Base-by-base conservation (phyloP, 2,329 filamentous ascomycete genomes). In the Exutisphaerella laricina region DNA sequence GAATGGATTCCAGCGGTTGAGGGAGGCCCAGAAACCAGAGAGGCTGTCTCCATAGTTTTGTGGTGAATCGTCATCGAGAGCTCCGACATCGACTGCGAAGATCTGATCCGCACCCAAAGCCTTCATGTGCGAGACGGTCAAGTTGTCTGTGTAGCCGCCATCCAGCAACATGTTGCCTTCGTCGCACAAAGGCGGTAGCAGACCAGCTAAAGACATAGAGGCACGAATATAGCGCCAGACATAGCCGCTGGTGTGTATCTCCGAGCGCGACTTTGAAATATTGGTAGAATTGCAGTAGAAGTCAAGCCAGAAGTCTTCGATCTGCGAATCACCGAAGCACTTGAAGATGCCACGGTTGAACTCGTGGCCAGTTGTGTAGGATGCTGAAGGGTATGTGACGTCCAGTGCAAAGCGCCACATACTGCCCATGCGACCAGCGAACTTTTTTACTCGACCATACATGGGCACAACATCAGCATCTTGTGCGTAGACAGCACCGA, bases 241-340 rank as follows among this genome's bases (percentile, higher is more conserved):
- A 59, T 98, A 98, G 10, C 92, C 92, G 48, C 85, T 92, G 0
- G 88, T 96, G 66, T 98, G 92, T 53, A 94, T 89, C 63, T 98
- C 92, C 3, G 80, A 80, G 14, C 90, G 79, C 48, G 85, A 92
- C 65, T 94, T 94, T 70, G 85, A 94, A 67, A 98, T 97, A 65
- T 97, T 98, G 26, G 94, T 98, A 0, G 92, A 97, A 67, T 98
- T 98, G 75, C 94, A 98, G 69, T 98, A 98, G 64, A 88, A 98
- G 55, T 95, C 88, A 8, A 98, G 77, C 92, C 92, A 98, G 60
- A 97, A 98, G 64, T 98, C 92, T 67, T 98, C 92, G 45, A 98
- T 97, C 62, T 97, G 92, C 7, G 87, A 86, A 58, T 96, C 88
- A 10, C 89, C 92, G 63, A 98, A 96, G 0, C 90, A 88, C 66